These are phyloP conservation scores for Globisporangium yorkense DNA, from an alignment of 352 stramenopile genomes.

Conservation along the genomic window DNA sequence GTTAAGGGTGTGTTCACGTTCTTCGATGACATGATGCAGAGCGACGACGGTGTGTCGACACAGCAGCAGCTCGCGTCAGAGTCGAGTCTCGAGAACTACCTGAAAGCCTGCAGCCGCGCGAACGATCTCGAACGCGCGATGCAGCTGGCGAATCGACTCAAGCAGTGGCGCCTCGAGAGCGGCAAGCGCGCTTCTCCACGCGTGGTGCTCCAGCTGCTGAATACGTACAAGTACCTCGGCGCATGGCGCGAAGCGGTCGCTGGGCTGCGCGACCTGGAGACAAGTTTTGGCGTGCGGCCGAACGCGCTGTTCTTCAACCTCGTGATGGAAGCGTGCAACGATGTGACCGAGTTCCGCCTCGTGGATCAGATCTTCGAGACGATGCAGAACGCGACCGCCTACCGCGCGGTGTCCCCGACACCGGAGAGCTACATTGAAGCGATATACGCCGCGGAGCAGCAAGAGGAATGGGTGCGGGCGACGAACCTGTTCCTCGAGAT, in stretches of 20 bases:
- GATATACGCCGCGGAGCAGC: slow-evolving; percentile 64
- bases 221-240: slow-evolving; percentile 35
- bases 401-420: slow-evolving; percentile 36
- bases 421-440: slow-evolving; percentile 66
- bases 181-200: slow-evolving; percentile 13
- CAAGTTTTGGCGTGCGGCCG: slow-evolving; percentile 33
- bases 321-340: slow-evolving; percentile 69
- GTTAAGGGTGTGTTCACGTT: slow-evolving; percentile 27
- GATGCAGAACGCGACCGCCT: slow-evolving; percentile 46
- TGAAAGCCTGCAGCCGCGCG: slow-evolving; percentile 25
- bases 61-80: slow-evolving; percentile 20
- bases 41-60: neutral
- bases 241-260: slow-evolving; percentile 43
- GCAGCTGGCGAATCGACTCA: slow-evolving; percentile 25
- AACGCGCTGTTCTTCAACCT: slow-evolving; percentile 42
- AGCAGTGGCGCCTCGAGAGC: slow-evolving; percentile 27
- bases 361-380: slow-evolving; percentile 63
- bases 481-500: slow-evolving; percentile 75
- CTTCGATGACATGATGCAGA: slow-evolving; percentile 18
- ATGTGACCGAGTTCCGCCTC: slow-evolving; percentile 34
- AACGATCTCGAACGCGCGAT: slow-evolving; percentile 27
- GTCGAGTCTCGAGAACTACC: slow-evolving; percentile 33
- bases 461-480: slow-evolving; percentile 55
- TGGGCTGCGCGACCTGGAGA: slow-evolving; percentile 38
- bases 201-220: slow-evolving; percentile 37